phyloP scores from a whole-genome alignment of 371 early-diverging fungal species.

The Sporodiniella umbellata region DNA sequence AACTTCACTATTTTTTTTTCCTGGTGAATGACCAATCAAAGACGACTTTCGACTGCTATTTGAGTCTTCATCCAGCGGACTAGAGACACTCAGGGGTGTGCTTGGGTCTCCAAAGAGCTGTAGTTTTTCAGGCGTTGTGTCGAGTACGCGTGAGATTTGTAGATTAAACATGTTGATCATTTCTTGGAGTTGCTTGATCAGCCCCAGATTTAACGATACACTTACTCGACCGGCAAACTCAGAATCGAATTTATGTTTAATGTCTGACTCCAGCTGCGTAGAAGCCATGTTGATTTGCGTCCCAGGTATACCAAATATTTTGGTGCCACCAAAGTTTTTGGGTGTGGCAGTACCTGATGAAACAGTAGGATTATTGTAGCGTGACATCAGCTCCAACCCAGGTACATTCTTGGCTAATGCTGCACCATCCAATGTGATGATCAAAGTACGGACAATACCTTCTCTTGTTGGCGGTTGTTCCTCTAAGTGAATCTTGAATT shows the following conservation, averaged over 20 bases:
- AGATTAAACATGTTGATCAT: slow-evolving; percentile 41
- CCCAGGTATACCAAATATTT: slow-evolving; percentile 61
- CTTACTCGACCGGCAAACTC: slow-evolving; percentile 68
- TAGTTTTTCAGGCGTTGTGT: slow-evolving; percentile 4
- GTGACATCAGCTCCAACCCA: slow-evolving; percentile 28
- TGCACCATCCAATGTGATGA: slow-evolving; percentile 25
- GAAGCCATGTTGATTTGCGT: slow-evolving; percentile 49
- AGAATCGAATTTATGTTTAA: slow-evolving; percentile 55
- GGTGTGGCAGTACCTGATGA: slow-evolving; percentile 31
- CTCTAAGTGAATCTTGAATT: slow-evolving; percentile 21
- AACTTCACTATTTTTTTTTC: too few relatives aligned
- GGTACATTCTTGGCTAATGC: slow-evolving; percentile 46
- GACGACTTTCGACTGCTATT: too few relatives aligned
- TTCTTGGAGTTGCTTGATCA: slow-evolving; percentile 69
- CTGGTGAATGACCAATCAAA: too few relatives aligned
- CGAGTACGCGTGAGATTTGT: slow-evolving; percentile 32
- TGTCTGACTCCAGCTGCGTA: slow-evolving; percentile 21
- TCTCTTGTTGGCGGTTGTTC: slow-evolving; percentile 14
- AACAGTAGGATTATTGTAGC: slow-evolving; percentile 14
- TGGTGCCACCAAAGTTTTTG: slow-evolving; percentile 34
- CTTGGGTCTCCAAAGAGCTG: neutral
- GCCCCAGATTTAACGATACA: slow-evolving; percentile 72
- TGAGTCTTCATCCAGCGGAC: neutral
- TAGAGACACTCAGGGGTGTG: slow-evolving; percentile 10
- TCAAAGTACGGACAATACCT: slow-evolving; percentile 26